These are phyloP conservation scores for Entrophospora sp. DNA, from an alignment of 192 early-diverging fungal species.

Conservation along the genomic window DNA sequence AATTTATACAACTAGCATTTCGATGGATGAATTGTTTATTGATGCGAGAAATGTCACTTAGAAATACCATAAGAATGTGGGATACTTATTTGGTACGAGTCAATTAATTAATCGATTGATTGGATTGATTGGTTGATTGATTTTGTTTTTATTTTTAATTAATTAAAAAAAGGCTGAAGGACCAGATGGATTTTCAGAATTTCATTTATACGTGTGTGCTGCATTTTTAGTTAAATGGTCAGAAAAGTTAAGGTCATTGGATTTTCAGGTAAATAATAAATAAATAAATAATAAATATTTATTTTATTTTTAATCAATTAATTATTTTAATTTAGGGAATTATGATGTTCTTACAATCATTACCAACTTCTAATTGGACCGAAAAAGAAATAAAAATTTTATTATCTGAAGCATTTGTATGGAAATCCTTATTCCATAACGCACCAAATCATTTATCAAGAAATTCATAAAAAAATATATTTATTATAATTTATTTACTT, in stretches of 20 bases:
- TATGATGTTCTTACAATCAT: conserved; percentile 87
- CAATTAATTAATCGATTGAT: background rate
- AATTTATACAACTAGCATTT: conserved; percentile 99
- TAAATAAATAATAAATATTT: background rate
- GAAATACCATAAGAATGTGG: conserved; percentile 95
- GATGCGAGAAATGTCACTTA: conserved; percentile 88
- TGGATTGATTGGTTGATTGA: no score
- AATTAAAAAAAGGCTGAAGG: conserved; percentile 86
- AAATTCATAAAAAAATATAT: no score
- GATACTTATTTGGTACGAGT: conserved; percentile 81
- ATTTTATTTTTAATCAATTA: background rate
- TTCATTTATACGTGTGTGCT: conserved; percentile 98
- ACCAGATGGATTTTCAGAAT: conserved; percentile 86
- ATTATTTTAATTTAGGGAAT: conserved; percentile 48
- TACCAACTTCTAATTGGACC: conserved; percentile 79
- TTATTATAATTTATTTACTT: no score
- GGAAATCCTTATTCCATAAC: conserved; percentile 90
- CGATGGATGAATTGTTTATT: conserved; percentile 99
- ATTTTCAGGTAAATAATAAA: conserved; percentile 64
- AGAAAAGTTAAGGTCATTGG: conserved; percentile 72
- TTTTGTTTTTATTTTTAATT: no score
- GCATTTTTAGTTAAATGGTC: conserved; percentile 96
- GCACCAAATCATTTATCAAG: conserved; percentile 74
- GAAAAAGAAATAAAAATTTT: conserved; percentile 91
- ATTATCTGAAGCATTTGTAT: conserved; percentile 94